A percentile compares a stretch with the other conserved stretches of the same genome.
phyloP scores from a whole-genome alignment of 129 eudicot species.

The Oenanthe sinensis region DNA sequence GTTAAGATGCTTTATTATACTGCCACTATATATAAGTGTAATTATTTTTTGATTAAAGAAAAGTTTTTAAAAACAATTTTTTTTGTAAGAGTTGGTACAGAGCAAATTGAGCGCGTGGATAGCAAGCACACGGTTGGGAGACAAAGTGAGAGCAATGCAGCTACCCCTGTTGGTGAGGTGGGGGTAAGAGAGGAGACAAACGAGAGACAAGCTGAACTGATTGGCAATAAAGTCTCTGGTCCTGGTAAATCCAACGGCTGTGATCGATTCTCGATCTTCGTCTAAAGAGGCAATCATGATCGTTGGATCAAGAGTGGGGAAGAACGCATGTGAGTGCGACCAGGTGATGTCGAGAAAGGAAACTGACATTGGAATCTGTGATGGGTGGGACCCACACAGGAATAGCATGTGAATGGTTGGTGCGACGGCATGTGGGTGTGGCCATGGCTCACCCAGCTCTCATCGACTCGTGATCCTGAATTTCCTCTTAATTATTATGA shows the following conservation, averaged over 20 bases:
- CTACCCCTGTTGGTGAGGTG: conserved; percentile 8
- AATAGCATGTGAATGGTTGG: conserved; percentile 1
- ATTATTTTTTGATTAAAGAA: too few relatives aligned
- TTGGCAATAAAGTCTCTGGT: conserved; percentile 1
- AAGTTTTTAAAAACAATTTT: too few relatives aligned
- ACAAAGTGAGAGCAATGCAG: neutral
- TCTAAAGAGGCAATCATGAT: neutral
- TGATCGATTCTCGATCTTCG: neutral
- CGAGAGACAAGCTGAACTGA: conserved; percentile 12
- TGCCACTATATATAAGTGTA: too few relatives aligned
- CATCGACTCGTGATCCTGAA: neutral
- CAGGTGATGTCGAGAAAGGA: conserved; percentile 14
- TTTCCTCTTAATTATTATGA: neutral
- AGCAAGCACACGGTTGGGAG: neutral
- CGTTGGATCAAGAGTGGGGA: conserved; percentile 17
- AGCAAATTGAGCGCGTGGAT: neutral
- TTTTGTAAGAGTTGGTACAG: neutral
- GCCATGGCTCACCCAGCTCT: neutral
- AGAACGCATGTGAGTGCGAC: conserved; percentile 16
- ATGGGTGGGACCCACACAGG: neutral
- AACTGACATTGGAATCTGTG: conserved; percentile 15
- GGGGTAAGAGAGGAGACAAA: conserved; percentile 20
- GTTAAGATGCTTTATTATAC: too few relatives aligned
- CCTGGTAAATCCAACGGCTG: neutral
- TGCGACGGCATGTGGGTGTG: neutral